Conservation (phyloP, 768 basidiomycete species). For the Suillus tomentosus region DNA sequence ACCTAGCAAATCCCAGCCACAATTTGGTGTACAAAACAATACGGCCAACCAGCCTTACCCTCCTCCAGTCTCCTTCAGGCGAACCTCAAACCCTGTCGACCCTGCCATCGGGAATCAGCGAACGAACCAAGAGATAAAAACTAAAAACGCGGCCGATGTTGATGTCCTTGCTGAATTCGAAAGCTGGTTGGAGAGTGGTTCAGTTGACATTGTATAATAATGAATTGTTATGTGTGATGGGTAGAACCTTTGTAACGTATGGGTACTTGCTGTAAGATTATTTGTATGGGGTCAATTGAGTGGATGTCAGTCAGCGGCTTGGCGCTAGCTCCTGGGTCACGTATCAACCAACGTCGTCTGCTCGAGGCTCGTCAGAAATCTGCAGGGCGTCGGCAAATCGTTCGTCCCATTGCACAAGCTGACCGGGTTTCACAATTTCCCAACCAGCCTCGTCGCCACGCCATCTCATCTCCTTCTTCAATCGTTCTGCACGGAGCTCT, state of each 20-base stretch:
- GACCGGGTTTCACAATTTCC: slow-evolving; percentile 68
- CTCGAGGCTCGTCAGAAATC: slow-evolving; percentile 55
- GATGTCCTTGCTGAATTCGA: slow-evolving; percentile 69
- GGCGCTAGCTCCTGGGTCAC: neutral
- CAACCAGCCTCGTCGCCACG: slow-evolving; percentile 77
- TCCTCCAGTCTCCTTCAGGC: neutral
- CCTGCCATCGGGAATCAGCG: neutral
- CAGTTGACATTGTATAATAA: slow-evolving; percentile 47
- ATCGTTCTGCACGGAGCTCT: slow-evolving; percentile 82
- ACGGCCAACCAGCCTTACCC: neutral
- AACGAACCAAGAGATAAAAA: neutral
- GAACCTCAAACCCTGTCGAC: neutral
- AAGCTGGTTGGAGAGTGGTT: slow-evolving; percentile 67
- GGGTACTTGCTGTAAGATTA: slow-evolving; percentile 9
- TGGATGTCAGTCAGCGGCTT: neutral
- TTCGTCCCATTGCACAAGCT: slow-evolving; percentile 74
- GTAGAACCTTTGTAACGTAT: neutral
- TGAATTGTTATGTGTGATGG: neutral
- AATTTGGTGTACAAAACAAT: neutral
- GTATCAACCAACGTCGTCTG: slow-evolving; percentile 5
- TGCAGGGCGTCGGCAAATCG: slow-evolving; percentile 61
- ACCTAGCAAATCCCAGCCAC: neutral
- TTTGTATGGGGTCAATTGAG: slow-evolving; percentile 2
- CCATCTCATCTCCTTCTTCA: slow-evolving; percentile 91
- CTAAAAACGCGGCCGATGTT: slow-evolving; percentile 20